Percentiles rank a stretch among this genome's conserved stretches.
phyloP scores from a whole-genome alignment of 495 filamentous ascomycete genomes.

The Lentithecium fluviatile region DNA sequence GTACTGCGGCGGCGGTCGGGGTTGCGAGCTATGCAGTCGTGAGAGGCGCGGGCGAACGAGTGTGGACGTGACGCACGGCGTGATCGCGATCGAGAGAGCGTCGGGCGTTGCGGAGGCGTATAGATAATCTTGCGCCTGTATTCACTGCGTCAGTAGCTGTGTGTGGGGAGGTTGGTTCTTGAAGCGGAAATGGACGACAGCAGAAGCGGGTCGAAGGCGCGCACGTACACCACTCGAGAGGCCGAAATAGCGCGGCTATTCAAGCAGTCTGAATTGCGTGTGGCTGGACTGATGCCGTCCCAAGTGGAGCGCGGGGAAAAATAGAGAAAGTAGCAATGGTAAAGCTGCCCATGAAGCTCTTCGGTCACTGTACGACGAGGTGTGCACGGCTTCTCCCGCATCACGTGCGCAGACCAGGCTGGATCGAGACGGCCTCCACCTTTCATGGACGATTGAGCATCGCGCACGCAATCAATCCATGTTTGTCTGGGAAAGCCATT shows the following conservation, averaged over 20 bases:
- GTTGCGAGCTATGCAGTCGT: neutral
- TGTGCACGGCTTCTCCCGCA: neutral
- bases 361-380: neutral
- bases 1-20: slow-evolving; percentile 1
- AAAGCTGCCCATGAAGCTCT: neutral
- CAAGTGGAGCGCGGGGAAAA: slow-evolving; percentile 19
- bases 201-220: neutral
- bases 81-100: neutral
- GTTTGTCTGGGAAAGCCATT: too few relatives aligned
- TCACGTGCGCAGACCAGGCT: too few relatives aligned
- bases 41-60: neutral
- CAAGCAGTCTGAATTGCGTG: slow-evolving; percentile 28
- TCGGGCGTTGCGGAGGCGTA: slow-evolving; percentile 2
- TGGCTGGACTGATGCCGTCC: slow-evolving; percentile 5
- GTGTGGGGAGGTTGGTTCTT: slow-evolving; percentile 1
- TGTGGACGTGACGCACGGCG: neutral
- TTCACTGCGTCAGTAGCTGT: slow-evolving; percentile 6
- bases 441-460: too few relatives aligned
- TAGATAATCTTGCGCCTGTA: slow-evolving; percentile 9
- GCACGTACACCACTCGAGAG: slow-evolving; percentile 6
- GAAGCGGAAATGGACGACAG: slow-evolving; percentile 4
- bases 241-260: slow-evolving; percentile 6
- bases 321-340: slow-evolving; percentile 21
- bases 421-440: too few relatives aligned
- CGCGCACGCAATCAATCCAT: too few relatives aligned